Conservation (phyloP, 306 rosid genomes). For the Acacia confusa region DNA sequence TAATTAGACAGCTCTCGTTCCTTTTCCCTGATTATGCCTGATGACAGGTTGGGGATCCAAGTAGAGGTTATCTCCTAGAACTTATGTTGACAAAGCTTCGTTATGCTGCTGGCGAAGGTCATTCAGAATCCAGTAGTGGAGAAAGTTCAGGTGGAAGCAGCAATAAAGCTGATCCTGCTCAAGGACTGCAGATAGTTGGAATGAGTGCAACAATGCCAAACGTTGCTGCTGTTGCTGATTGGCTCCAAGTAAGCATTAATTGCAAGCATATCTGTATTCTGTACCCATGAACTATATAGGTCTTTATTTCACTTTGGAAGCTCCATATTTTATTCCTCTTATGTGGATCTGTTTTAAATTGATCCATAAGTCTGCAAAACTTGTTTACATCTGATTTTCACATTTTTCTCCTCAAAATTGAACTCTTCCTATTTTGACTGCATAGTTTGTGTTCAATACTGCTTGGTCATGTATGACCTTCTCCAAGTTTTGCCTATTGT, state of each 20-base stretch:
- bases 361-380: slow-evolving; percentile 1
- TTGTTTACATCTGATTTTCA: neutral
- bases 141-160: slow-evolving; percentile 92
- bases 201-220: slow-evolving; percentile 99
- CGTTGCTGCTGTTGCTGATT: slow-evolving; percentile 94
- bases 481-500: neutral
- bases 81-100: slow-evolving; percentile 97
- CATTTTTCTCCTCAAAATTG: neutral
- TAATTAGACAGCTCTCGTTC: slow-evolving; percentile 35
- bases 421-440: neutral
- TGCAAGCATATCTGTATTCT: slow-evolving; percentile 6
- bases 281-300: neutral
- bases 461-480: neutral
- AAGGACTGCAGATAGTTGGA: slow-evolving; percentile 93
- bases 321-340: slow-evolving; percentile 12
- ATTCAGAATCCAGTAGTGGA: slow-evolving; percentile 75
- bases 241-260: slow-evolving; percentile 86
- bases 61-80: slow-evolving; percentile 94
- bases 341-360: neutral
- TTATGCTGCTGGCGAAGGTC: slow-evolving; percentile 97
- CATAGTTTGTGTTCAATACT: neutral
- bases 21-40: slow-evolving; percentile 28
- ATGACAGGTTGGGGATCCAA: slow-evolving; percentile 91
- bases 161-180: slow-evolving; percentile 81
- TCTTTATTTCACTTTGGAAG: slow-evolving; percentile 11